These are phyloP conservation scores for Phialophora chinensis DNA, from an alignment of 2,329 filamentous ascomycete genomes.

Conservation along the genomic window DNA sequence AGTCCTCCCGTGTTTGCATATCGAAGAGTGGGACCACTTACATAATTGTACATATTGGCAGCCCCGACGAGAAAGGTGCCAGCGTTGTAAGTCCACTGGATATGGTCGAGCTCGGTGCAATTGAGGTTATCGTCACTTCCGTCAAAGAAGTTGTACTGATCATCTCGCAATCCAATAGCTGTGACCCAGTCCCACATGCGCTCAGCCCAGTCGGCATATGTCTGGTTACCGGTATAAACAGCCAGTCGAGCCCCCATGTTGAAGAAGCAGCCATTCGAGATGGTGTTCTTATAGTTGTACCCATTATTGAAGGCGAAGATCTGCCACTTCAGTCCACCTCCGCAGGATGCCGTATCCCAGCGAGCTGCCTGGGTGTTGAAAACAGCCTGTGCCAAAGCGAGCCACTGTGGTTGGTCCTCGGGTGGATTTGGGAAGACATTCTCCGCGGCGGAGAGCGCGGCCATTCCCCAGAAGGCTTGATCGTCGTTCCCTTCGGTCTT, in stretches of 20 bases:
- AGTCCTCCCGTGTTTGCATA: slow-evolving; percentile 12
- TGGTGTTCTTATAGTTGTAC: slow-evolving; percentile 63
- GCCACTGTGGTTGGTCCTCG: slow-evolving; percentile 70
- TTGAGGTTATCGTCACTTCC: slow-evolving; percentile 59
- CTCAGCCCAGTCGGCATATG: slow-evolving; percentile 77
- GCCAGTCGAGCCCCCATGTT: slow-evolving; percentile 71
- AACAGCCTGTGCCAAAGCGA: slow-evolving; percentile 77
- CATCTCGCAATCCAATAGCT: slow-evolving; percentile 57
- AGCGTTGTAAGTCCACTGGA: slow-evolving; percentile 64
- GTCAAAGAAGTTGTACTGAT: slow-evolving; percentile 60
- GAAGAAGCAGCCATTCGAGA: slow-evolving; percentile 65
- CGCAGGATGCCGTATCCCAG: slow-evolving; percentile 71
- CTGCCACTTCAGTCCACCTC: slow-evolving; percentile 83
- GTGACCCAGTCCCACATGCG: slow-evolving; percentile 66
- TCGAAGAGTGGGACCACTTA: slow-evolving; percentile 39
- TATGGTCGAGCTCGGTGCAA: slow-evolving; percentile 59
- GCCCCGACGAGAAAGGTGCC: slow-evolving; percentile 62
- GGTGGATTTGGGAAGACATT: slow-evolving; percentile 74
- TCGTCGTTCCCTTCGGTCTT: slow-evolving; percentile 60
- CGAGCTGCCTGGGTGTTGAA: slow-evolving; percentile 77
- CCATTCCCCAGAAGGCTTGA: slow-evolving; percentile 83
- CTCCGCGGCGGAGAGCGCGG: slow-evolving; percentile 79
- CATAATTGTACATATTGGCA: slow-evolving; percentile 62
- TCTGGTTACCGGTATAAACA: slow-evolving; percentile 77
- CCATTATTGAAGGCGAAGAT: slow-evolving; percentile 79